phyloP scores from a whole-genome alignment of 2,329 filamentous ascomycete species.

The Colletotrichum viniferum region DNA sequence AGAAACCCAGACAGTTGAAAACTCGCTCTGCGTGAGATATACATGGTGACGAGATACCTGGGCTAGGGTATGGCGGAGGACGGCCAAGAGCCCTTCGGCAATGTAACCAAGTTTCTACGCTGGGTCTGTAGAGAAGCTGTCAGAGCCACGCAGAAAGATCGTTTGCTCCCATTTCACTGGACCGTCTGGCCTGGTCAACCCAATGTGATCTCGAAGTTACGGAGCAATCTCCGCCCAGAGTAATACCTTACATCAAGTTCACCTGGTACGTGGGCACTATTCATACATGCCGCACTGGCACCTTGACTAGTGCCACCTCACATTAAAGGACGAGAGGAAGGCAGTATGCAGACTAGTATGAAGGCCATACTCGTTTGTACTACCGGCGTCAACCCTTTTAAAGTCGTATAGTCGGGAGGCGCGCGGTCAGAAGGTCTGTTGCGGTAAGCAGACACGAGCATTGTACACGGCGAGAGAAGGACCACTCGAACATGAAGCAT shows the following conservation, averaged over 20 bases:
- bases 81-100: neutral
- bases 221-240: neutral
- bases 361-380: neutral
- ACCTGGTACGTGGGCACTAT: neutral
- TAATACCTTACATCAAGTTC: neutral
- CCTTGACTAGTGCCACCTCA: neutral
- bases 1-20: neutral
- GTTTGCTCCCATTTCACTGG: neutral
- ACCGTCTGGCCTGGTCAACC: neutral
- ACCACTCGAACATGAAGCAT: neutral
- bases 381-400: neutral
- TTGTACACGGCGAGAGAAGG: neutral
- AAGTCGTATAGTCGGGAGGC: neutral
- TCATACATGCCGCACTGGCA: neutral
- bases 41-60: neutral
- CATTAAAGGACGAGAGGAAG: neutral
- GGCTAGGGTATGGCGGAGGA: neutral
- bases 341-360: neutral
- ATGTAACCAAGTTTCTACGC: neutral
- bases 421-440: neutral
- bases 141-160: neutral
- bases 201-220: neutral
- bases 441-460: neutral
- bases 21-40: neutral
- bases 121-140: neutral